Conservation (phyloP, 2,329 filamentous ascomycete genomes). For the Colletotrichum tanaceti region DNA sequence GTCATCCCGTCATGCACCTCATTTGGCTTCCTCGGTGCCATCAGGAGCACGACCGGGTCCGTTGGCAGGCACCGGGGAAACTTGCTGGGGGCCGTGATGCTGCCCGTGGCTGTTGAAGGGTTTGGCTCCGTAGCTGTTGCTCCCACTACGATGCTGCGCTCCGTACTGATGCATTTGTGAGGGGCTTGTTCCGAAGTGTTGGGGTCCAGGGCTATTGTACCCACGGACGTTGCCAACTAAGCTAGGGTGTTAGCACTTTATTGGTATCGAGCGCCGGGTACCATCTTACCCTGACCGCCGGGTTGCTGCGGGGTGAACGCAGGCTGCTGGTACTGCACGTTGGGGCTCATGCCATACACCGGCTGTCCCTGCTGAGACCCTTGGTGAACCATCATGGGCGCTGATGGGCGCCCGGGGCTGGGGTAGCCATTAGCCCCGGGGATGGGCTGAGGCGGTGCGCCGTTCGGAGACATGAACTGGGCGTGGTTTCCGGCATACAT, state of each 20-base stretch:
- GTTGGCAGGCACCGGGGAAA: conserved; percentile 51
- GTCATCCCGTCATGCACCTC: conserved; percentile 40
- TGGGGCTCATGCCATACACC: conserved; percentile 81
- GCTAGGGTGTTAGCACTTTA: conserved; percentile 53
- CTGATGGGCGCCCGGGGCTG: conserved; percentile 82
- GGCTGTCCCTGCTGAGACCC: conserved; percentile 91
- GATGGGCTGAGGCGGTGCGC: conserved; percentile 66
- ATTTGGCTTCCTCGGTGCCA: conserved; percentile 60
- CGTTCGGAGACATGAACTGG: conserved; percentile 72
- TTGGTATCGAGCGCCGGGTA: conserved; percentile 36
- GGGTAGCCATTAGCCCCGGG: conserved; percentile 82
- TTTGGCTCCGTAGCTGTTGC: conserved; percentile 64
- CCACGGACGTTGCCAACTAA: conserved; percentile 70
- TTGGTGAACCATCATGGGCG: conserved; percentile 94
- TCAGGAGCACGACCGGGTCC: conserved; percentile 51
- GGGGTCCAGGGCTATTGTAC: conserved; percentile 68
- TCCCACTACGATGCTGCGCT: conserved; percentile 68
- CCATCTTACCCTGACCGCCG: conserved; percentile 73
- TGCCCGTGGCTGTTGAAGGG: conserved; percentile 54
- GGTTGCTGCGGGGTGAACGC: conserved; percentile 77
- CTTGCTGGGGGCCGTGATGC: conserved; percentile 56
- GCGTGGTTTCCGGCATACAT: conserved; percentile 79
- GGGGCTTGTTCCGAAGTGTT: conserved; percentile 74
- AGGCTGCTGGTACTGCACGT: conserved; percentile 79
- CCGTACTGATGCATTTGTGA: conserved; percentile 74